phyloP scores from a whole-genome alignment of 768 basidiomycete genomes.

The Suillus variegatus region DNA sequence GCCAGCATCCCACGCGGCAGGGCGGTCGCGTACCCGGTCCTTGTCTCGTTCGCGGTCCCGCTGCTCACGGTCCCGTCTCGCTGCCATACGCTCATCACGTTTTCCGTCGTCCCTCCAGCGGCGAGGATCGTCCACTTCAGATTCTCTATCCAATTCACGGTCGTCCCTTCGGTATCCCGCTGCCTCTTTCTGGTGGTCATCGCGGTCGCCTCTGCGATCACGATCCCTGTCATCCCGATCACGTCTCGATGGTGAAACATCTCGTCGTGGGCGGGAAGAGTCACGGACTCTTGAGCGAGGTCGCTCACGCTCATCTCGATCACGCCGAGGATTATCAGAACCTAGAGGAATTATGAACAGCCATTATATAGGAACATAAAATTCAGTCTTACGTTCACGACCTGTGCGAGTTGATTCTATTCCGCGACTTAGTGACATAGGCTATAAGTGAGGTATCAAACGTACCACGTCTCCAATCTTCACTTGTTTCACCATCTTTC shows the following conservation, averaged over 20 bases:
- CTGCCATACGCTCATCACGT: slow-evolving; percentile 71
- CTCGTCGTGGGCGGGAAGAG: slow-evolving; percentile 60
- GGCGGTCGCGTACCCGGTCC: slow-evolving; percentile 44
- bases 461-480: slow-evolving; percentile 86
- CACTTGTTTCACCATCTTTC: slow-evolving; percentile 71
- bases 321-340: slow-evolving; percentile 54
- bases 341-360: slow-evolving; percentile 36
- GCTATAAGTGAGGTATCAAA: slow-evolving; percentile 18
- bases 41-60: slow-evolving; percentile 32
- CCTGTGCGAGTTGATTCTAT: slow-evolving; percentile 50
- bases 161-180: slow-evolving; percentile 33
- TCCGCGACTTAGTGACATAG: slow-evolving; percentile 33
- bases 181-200: slow-evolving; percentile 22
- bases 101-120: slow-evolving; percentile 85
- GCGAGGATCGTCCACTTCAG: slow-evolving; percentile 65
- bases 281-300: slow-evolving; percentile 67
- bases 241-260: slow-evolving; percentile 53
- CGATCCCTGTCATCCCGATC: slow-evolving; percentile 33
- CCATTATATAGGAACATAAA: not conserved
- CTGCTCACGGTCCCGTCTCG: slow-evolving; percentile 55
- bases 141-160: slow-evolving; percentile 45
- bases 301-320: slow-evolving; percentile 63
- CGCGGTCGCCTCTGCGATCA: slow-evolving; percentile 38
- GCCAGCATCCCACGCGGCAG: slow-evolving; percentile 48
- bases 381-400: slow-evolving; percentile 56